Base-by-base conservation (phyloP, 345 rosid genomes). In the Murraya paniculata region DNA sequence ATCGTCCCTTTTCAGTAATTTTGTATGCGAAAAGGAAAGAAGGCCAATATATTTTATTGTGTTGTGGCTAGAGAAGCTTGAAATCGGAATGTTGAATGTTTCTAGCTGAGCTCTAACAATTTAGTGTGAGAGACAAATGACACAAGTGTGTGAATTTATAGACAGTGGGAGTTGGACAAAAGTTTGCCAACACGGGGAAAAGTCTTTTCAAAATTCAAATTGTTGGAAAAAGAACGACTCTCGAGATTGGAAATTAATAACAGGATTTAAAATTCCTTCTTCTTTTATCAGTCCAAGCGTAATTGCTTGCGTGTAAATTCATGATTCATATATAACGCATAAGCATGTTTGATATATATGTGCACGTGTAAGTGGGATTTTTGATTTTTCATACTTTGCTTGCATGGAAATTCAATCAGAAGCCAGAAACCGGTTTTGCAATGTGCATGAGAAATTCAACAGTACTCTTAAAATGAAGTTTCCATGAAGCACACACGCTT, bases 271-370 rank as follows among this genome's bases (percentile, higher is more conserved):
- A 25, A 39, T 27, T 18, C 21, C 7, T 33, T 60, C 55, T 8
- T 27, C 0, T 21, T 21, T 61, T 6, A 24, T 16, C 9, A 53
- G 22, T 53, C 57, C 22, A 67, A 38, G 53, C 67, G 79, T 77
- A 77, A 77, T 67, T 9, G 79, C 79, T 67, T 67, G 57, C 73
- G 73, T 77, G 79, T 1, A 4, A 6, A 11, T 4, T 24, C 48
- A 9, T 24, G 27, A 45, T 21, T 53, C 50, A 14, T 48, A 21
- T 30, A 0, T 2, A 27, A 33, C 27, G 36, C 13, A 56, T 6
- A 16, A 8, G 4, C 24, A 24, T 24, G 0, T 53, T 16, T 53
- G 22, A 53, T 45, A 11, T 45, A 45, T 45, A 45, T 3, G 50
- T 3, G 16, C 50, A 45, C 50, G 50, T 45, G 57, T 5, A 28